A percentile compares a stretch with the other conserved stretches of the same genome.
These are phyloP conservation scores for Catharanthus roseus DNA, from an alignment of 257 asterid species.

Conservation along the genomic window DNA sequence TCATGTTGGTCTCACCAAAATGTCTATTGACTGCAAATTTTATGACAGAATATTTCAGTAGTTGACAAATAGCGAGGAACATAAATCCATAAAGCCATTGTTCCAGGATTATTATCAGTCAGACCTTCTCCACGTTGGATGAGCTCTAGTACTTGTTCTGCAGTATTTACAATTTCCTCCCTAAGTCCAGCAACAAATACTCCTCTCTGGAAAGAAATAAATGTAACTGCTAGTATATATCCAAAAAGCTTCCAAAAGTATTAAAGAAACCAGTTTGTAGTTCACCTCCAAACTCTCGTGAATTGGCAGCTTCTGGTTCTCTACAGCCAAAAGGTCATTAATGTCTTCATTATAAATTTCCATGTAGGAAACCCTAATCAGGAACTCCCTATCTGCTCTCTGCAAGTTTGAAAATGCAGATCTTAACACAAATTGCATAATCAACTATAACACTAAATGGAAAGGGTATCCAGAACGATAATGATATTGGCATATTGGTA, in stretches of 20 bases:
- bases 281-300: slow-evolving; percentile 98
- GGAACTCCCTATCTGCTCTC: slow-evolving; percentile 77
- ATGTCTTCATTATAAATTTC: slow-evolving; percentile 96
- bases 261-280: slow-evolving; percentile 9
- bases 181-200: slow-evolving; percentile 95
- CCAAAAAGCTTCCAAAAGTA: slow-evolving; percentile 4
- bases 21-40: slow-evolving; percentile 78
- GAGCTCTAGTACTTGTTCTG: slow-evolving; percentile 85
- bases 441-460: slow-evolving; percentile 7
- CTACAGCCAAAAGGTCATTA: slow-evolving; percentile 84
- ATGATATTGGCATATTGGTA: slow-evolving; percentile 14
- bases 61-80: background rate
- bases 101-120: slow-evolving; percentile 20
- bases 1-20: slow-evolving; percentile 98
- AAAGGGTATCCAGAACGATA: background rate
- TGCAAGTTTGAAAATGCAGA: slow-evolving; percentile 19
- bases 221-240: slow-evolving; percentile 9
- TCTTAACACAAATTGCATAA: slow-evolving; percentile 4
- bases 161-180: slow-evolving; percentile 85
- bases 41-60: slow-evolving; percentile 8
- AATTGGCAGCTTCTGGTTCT: slow-evolving; percentile 85
- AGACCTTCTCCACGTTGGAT: slow-evolving; percentile 93
- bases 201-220: slow-evolving; percentile 65
- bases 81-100: background rate
- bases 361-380: slow-evolving; percentile 94